Evolutionary conservation across 495 filamentous ascomycete genomes (phyloP).

Genomic region (Elaphomyces granulatus): DNA sequence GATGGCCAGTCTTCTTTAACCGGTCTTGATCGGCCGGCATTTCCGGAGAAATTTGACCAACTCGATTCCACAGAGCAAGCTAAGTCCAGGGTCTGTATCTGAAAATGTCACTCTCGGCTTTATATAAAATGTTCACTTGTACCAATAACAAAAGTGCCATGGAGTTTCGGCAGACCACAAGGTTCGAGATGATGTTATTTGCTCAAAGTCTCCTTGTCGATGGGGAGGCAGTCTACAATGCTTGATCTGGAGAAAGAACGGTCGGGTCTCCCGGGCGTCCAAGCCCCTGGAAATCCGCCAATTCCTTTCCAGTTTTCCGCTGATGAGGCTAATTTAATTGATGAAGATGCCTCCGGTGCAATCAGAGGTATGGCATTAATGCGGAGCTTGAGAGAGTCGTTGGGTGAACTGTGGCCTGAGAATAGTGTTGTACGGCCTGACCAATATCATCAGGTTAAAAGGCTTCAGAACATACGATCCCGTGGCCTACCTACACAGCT

Average conservation of each 20-base stretch:
- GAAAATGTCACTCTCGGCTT: conserved; percentile 10
- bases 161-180: conserved; percentile 12
- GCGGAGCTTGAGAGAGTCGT: conserved; percentile 8
- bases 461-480: no score
- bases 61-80: conserved; percentile 10
- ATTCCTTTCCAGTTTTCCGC: conserved; percentile 12
- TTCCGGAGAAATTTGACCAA: conserved; percentile 10
- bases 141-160: conserved; percentile 10
- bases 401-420: conserved; percentile 14
- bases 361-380: conserved; percentile 16
- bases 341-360: conserved; percentile 13
- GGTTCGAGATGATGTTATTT: conserved; percentile 12
- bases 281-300: conserved; percentile 11
- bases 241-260: conserved; percentile 15
- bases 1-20: conserved; percentile 8
- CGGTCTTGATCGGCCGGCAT: conserved; percentile 9
- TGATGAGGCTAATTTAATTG: conserved; percentile 10
- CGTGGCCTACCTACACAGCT: no score
- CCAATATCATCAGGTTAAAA: conserved; percentile 1
- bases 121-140: conserved; percentile 9
- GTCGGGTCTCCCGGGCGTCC: conserved; percentile 14
- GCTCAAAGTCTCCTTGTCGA: conserved; percentile 16
- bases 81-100: conserved; percentile 11
- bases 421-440: conserved; percentile 11
- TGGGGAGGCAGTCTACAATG: conserved; percentile 10